Conservation (phyloP, 2,329 filamentous ascomycete species). For the Diplodia mutila region DNA sequence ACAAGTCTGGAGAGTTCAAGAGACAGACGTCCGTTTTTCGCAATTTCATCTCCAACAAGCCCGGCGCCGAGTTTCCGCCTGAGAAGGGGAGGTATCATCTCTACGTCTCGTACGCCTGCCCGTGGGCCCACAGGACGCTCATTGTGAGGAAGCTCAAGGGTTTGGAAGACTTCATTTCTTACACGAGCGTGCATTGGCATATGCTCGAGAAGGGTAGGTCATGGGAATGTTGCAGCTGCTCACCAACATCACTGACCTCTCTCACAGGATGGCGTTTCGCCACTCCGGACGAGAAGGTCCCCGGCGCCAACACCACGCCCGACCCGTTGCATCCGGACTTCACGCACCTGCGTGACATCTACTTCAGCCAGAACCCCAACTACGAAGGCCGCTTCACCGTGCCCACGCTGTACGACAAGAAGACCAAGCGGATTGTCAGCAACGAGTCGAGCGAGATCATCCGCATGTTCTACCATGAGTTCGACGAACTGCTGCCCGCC, state of each 20-base stretch:
- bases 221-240: not conserved
- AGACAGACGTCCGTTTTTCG: conserved; percentile 83
- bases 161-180: conserved; percentile 78
- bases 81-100: conserved; percentile 93
- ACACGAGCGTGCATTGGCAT: conserved; percentile 91
- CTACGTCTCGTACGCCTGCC: conserved; percentile 92
- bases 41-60: conserved; percentile 73
- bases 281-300: conserved; percentile 62
- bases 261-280: conserved; percentile 80
- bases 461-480: conserved; percentile 83
- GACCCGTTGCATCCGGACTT: conserved; percentile 70
- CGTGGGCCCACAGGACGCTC: conserved; percentile 87
- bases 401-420: conserved; percentile 82
- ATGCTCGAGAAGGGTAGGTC: conserved; percentile 67
- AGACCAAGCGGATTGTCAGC: conserved; percentile 76
- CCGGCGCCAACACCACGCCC: conserved; percentile 59
- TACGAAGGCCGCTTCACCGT: conserved; percentile 86
- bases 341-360: conserved; percentile 76
- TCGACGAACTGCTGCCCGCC: conserved; percentile 62
- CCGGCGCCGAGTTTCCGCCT: conserved; percentile 74
- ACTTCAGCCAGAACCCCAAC: conserved; percentile 72
- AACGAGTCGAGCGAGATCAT: conserved; percentile 94
- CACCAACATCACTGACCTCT: not conserved
- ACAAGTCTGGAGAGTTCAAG: conserved; percentile 90
- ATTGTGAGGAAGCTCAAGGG: conserved; percentile 92